Conservation (phyloP, 768 basidiomycete species). For the Pleurotus salmoneostramineus region DNA sequence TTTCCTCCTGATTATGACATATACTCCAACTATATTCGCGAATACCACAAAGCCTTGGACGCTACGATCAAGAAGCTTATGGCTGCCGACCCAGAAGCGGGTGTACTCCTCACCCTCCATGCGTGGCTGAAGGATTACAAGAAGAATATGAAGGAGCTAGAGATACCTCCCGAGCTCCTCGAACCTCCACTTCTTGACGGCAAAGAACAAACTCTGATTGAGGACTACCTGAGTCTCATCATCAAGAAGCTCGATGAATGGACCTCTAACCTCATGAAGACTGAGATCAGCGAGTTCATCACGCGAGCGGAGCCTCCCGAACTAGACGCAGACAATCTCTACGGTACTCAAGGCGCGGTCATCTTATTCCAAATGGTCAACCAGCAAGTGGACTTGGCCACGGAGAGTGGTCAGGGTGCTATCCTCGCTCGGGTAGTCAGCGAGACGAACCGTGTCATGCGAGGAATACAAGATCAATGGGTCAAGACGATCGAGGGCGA, state of each 20-base stretch:
- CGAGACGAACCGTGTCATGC: constrained; percentile 89
- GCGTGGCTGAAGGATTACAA: constrained; percentile 97
- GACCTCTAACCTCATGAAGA: constrained; percentile 90
- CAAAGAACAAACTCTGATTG: constrained; percentile 89
- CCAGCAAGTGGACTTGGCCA: constrained; percentile 91
- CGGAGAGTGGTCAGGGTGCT: constrained; percentile 92
- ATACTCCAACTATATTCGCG: constrained; percentile 74
- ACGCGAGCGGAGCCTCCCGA: constrained; percentile 85
- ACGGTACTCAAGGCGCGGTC: constrained; percentile 88
- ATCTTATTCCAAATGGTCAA: constrained; percentile 99
- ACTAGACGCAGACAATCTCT: constrained; percentile 81
- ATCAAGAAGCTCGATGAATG: constrained; percentile 96
- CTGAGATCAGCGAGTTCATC: constrained; percentile 82
- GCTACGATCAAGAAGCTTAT: constrained; percentile 66
- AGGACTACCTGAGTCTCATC: constrained; percentile 92
- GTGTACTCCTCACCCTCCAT: constrained; percentile 77
- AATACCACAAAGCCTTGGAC: constrained; percentile 88
- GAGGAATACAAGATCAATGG: constrained; percentile 85
- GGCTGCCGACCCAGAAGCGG: constrained; percentile 80
- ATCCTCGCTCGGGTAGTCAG: constrained; percentile 89
- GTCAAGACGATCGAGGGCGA: constrained; percentile 77
- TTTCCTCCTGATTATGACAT: constrained; percentile 95
- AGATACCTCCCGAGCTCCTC: constrained; percentile 74
- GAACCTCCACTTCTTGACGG: constrained; percentile 93
- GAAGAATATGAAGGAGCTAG: constrained; percentile 91